Evolutionary conservation across 1,284 basidiomycete species (phyloP), one percentile per base, ranked within the genome.

Genomic region (Porodaedalea pini): DNA sequence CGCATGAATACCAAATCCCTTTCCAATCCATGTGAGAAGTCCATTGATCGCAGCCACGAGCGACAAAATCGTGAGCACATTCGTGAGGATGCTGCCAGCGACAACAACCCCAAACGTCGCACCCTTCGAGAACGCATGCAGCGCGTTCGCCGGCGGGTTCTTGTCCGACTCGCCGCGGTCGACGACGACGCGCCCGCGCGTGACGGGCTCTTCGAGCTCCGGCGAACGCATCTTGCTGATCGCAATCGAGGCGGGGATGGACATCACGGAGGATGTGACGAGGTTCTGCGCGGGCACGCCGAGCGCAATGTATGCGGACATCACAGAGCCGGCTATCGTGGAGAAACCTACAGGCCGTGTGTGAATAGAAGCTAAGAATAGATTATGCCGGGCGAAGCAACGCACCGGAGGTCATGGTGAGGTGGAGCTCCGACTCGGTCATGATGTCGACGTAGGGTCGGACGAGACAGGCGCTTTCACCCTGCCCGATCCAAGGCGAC

Each of bases 201-300:
- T 95, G 56, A 94, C 79, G 45, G 93, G 90, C 65, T 90, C 88
- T 48, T 94, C 90, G 43, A 78, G 72, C 73, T 96, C 93, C 2
- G 93, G 93, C 19, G 86, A 67, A 48, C 92, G 86, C 66, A 94
- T 76, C 74, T 96, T 96, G 69, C 86, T 88, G 64, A 95, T 93
- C 2, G 93, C 83, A 68, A 96, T 93, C 10, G 92, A 93, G 0
- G 94, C 93, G 8, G 93, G 93, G 66, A 96, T 96, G 68, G 87
- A 90, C 93, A 96, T 96, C 64, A 96, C 88, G 8, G 90, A 93
- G 3, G 93, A 90, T 4, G 93, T 94, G 66, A 96, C 79, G 29
- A 96, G 78, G 70, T 91, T 92, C 71, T 86, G 81, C 15, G 92
- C 73, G 31, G 89, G 87, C 37, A 96, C 89, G 56, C 94, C 94